Conservation (phyloP, 2,329 filamentous ascomycete genomes). For the Colletotrichum lini region DNA sequence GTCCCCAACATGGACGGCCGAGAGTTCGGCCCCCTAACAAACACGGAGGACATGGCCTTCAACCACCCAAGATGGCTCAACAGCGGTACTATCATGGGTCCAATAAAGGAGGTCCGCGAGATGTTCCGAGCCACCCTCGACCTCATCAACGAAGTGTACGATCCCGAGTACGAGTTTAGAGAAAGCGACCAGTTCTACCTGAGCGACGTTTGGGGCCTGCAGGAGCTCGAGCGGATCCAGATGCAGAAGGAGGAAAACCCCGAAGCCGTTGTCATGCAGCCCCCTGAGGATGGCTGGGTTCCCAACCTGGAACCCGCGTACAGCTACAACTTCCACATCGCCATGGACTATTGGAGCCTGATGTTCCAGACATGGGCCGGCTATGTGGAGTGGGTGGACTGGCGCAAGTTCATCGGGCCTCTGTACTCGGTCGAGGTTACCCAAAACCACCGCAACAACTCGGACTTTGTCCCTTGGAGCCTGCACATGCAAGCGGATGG, state of each 20-base stretch:
- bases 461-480: constrained; percentile 48
- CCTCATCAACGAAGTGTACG: constrained; percentile 52
- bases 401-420: constrained; percentile 50
- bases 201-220: constrained; percentile 58
- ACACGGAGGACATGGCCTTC: constrained; percentile 49
- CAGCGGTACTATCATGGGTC: constrained; percentile 62
- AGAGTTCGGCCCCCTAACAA: constrained; percentile 55
- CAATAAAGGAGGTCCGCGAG: constrained; percentile 50
- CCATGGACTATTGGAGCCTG: constrained; percentile 57
- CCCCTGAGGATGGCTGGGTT: constrained; percentile 44
- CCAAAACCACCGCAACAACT: constrained; percentile 44
- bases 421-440: constrained; percentile 45
- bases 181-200: constrained; percentile 62
- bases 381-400: constrained; percentile 53
- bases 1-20: constrained; percentile 50
- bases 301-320: constrained; percentile 43
- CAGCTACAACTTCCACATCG: constrained; percentile 51
- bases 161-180: constrained; percentile 49
- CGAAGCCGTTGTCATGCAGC: constrained; percentile 38
- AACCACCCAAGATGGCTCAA: constrained; percentile 60
- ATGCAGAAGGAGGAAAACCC: constrained; percentile 46
- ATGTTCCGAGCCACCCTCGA: constrained; percentile 51
- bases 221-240: constrained; percentile 57
- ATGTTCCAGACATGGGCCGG: constrained; percentile 58
- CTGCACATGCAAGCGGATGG: constrained; percentile 53